These are phyloP conservation scores for Leccinellum albellum DNA, from an alignment of 768 basidiomycete genomes.

Conservation along the genomic window DNA sequence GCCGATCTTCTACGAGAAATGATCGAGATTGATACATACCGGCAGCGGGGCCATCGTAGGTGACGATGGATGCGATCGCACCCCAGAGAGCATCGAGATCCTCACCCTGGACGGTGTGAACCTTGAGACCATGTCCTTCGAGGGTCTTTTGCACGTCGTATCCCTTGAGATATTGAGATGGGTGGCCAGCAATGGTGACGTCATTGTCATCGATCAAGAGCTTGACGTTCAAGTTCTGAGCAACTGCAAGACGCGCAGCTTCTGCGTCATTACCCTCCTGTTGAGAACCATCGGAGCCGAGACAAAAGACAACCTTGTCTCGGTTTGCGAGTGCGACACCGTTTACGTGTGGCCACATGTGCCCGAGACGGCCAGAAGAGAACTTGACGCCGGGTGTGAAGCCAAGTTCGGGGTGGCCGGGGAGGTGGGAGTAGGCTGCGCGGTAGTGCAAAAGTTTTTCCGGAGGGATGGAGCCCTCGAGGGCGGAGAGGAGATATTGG, in stretches of 20 bases:
- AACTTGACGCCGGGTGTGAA: slow-evolving; percentile 92
- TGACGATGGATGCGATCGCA: slow-evolving; percentile 53
- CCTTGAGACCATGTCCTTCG: slow-evolving; percentile 78
- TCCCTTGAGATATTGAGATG: slow-evolving; percentile 80
- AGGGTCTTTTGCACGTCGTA: slow-evolving; percentile 70
- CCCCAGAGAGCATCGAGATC: slow-evolving; percentile 76
- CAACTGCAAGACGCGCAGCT: slow-evolving; percentile 83
- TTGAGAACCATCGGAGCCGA: slow-evolving; percentile 88
- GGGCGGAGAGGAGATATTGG: slow-evolving; percentile 78
- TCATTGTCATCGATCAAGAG: slow-evolving; percentile 88
- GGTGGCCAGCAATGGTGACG: slow-evolving; percentile 90
- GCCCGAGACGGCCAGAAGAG: slow-evolving; percentile 88
- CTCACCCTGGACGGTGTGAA: slow-evolving; percentile 71
- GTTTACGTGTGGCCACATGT: slow-evolving; percentile 88
- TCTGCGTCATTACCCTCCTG: slow-evolving; percentile 92
- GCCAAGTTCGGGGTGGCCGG: slow-evolving; percentile 86
- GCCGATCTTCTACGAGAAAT: not conserved
- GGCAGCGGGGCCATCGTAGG: slow-evolving; percentile 72
- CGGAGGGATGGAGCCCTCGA: slow-evolving; percentile 66
- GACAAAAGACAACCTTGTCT: slow-evolving; percentile 73
- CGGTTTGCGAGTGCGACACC: slow-evolving; percentile 79
- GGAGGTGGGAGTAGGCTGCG: slow-evolving; percentile 80
- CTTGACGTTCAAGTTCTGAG: slow-evolving; percentile 79
- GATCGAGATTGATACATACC: slow-evolving; percentile 36
- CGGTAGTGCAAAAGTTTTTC: slow-evolving; percentile 85